Evolutionary conservation across 345 rosid genomes (phyloP).

Genomic region (Dovyalis caffra): DNA sequence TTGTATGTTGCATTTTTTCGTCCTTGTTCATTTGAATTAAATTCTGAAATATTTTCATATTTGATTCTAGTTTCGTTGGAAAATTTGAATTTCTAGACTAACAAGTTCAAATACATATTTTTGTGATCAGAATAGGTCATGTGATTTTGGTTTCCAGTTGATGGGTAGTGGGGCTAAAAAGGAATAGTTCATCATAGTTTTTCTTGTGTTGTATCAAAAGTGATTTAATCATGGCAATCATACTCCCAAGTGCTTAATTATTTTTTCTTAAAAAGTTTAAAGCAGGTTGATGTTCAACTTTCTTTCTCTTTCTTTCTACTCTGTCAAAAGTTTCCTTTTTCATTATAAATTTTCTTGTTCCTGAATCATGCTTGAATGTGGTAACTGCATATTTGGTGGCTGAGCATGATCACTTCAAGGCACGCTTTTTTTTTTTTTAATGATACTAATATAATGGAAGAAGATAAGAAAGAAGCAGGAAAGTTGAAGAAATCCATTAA

Average conservation of each 20-base stretch:
- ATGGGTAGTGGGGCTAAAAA: not conserved
- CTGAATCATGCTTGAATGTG: not conserved
- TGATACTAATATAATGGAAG: not conserved
- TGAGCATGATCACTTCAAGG: not conserved
- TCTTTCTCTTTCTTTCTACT: not conserved
- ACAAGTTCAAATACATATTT: not conserved
- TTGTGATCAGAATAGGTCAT: not conserved
- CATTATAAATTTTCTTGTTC: not conserved
- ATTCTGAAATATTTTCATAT: not conserved
- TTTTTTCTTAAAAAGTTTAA: not conserved
- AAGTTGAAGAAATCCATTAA: not conserved
- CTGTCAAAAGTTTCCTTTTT: not conserved
- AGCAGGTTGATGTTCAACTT: not conserved
- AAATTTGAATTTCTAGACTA: not conserved
- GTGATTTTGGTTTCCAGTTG: not conserved
- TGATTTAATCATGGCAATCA: not conserved
- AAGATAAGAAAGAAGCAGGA: not conserved
- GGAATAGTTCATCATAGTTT: not conserved
- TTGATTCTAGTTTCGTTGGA: not conserved
- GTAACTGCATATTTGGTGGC: not conserved
- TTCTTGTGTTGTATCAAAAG: not conserved
- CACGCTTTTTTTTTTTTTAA: not conserved
- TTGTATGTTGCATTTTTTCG: not conserved
- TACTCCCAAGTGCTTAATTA: not conserved
- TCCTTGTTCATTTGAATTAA: not conserved